phyloP scores from a whole-genome alignment of 1,284 basidiomycete species.

The Tilletia caries region DNA sequence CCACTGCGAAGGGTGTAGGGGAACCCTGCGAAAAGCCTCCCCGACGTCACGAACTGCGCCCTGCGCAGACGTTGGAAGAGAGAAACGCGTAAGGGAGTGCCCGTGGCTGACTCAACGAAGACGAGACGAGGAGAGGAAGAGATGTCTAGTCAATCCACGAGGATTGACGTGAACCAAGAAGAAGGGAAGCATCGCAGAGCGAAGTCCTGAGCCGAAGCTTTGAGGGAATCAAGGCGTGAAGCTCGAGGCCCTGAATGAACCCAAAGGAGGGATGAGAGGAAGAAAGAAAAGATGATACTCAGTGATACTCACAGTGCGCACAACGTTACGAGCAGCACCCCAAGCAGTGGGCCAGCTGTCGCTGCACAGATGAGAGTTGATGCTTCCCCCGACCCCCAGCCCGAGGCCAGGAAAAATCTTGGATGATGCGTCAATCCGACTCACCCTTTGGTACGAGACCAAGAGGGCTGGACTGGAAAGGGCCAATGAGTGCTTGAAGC shows the following conservation, averaged over 20 bases:
- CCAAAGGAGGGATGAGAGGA: too few relatives aligned
- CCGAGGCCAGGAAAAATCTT: neutral
- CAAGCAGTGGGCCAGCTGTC: neutral
- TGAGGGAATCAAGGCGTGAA: too few relatives aligned
- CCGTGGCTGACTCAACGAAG: too few relatives aligned
- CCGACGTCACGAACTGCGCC: neutral
- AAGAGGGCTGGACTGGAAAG: neutral
- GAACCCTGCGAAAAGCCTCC: neutral
- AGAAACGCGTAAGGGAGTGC: neutral
- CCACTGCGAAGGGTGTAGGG: neutral
- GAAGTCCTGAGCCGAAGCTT: too few relatives aligned
- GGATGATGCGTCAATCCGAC: neutral
- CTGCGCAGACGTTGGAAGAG: neutral
- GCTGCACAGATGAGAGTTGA: neutral
- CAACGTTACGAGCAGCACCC: neutral
- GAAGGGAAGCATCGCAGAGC: too few relatives aligned
- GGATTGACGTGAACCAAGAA: too few relatives aligned
- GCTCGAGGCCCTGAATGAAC: too few relatives aligned
- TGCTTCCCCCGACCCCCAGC: neutral
- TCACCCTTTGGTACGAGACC: neutral
- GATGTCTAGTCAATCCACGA: too few relatives aligned
- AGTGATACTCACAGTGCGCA: neutral
- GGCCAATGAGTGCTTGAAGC: neutral
- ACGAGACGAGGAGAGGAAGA: too few relatives aligned
- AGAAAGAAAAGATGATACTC: too few relatives aligned